Percentiles rank a stretch among this genome's conserved stretches.
Conservation (phyloP, 2,329 filamentous ascomycete genomes). For the Tolypocladium nubicola region DNA sequence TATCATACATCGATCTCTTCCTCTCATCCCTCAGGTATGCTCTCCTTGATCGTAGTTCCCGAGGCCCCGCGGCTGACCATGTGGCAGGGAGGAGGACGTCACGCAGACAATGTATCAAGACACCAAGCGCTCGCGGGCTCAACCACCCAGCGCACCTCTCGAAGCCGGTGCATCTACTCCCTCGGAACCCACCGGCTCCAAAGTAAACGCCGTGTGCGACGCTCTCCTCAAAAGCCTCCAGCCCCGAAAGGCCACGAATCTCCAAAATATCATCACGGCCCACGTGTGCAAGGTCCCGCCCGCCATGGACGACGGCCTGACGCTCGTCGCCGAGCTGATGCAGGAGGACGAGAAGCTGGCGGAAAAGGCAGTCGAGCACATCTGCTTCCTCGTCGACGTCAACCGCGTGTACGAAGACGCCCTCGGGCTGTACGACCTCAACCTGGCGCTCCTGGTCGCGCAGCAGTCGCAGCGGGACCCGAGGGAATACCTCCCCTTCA, state of each 20-base stretch:
- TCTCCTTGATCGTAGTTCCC: no score
- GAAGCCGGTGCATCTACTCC: conserved; percentile 6
- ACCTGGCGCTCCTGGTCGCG: conserved; percentile 79
- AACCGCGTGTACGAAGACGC: conserved; percentile 87
- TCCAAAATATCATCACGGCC: conserved; percentile 90
- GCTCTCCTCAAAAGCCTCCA: conserved; percentile 63
- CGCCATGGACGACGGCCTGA: conserved; percentile 75
- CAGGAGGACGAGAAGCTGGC: conserved; percentile 59
- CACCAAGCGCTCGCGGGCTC: conserved; percentile 43
- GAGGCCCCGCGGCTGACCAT: conserved; percentile 3
- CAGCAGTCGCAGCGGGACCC: conserved; percentile 96
- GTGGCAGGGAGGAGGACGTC: conserved; percentile 71
- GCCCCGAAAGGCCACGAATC: conserved; percentile 48
- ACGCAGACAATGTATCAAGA: conserved; percentile 89
- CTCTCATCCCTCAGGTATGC: conserved; percentile 70
- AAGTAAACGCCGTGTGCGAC: conserved; percentile 84
- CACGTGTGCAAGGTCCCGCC: conserved; percentile 90
- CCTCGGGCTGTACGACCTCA: conserved; percentile 82
- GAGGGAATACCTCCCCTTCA: conserved; percentile 87
- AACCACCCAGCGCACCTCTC: conserved; percentile 2
- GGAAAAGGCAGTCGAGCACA: conserved; percentile 87
- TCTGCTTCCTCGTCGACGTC: conserved; percentile 92
- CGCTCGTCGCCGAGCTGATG: conserved; percentile 66
- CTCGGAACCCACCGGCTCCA: conserved; percentile 27
- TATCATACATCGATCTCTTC: conserved; percentile 81